A percentile compares a stretch with the other conserved stretches of the same genome.
These are phyloP conservation scores for Trametes polyzona DNA, from an alignment of 1,284 basidiomycete genomes.

Conservation along the genomic window DNA sequence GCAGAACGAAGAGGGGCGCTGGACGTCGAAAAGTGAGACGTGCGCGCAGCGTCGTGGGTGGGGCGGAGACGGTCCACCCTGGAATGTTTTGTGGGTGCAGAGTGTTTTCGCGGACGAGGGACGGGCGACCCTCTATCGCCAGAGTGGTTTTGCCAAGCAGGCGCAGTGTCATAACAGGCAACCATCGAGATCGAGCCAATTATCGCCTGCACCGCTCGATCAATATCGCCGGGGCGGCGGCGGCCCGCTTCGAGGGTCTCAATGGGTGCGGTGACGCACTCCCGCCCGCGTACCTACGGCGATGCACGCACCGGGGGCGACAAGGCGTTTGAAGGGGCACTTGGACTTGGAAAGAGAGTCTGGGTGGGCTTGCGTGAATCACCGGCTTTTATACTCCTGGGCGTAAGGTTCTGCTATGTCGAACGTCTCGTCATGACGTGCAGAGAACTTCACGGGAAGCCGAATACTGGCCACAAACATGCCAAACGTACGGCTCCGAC, in stretches of 20 bases:
- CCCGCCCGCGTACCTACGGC: background rate
- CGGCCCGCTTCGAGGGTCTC: slow-evolving; percentile 5
- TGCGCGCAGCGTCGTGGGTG: background rate
- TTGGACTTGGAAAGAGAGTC: background rate
- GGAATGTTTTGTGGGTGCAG: slow-evolving; percentile 3
- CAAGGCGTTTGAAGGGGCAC: background rate
- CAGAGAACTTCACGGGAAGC: no score
- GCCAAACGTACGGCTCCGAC: no score
- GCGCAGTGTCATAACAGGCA: slow-evolving; percentile 7
- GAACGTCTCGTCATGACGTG: no score
- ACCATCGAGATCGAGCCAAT: slow-evolving; percentile 5
- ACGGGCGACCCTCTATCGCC: background rate
- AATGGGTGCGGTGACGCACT: background rate
- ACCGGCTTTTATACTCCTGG: no score
- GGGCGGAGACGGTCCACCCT: slow-evolving; percentile 2
- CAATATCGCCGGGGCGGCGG: slow-evolving; percentile 8
- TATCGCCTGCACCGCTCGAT: slow-evolving; percentile 14
- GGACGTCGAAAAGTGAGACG: background rate
- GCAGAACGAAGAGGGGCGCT: background rate
- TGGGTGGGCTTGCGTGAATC: no score
- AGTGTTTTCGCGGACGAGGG: background rate
- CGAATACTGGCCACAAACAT: no score
- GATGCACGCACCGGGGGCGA: background rate
- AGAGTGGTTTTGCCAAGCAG: background rate
- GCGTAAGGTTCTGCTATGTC: no score